phyloP scores from a whole-genome alignment of 2,329 filamentous ascomycete species.

The Fusarium sp. region DNA sequence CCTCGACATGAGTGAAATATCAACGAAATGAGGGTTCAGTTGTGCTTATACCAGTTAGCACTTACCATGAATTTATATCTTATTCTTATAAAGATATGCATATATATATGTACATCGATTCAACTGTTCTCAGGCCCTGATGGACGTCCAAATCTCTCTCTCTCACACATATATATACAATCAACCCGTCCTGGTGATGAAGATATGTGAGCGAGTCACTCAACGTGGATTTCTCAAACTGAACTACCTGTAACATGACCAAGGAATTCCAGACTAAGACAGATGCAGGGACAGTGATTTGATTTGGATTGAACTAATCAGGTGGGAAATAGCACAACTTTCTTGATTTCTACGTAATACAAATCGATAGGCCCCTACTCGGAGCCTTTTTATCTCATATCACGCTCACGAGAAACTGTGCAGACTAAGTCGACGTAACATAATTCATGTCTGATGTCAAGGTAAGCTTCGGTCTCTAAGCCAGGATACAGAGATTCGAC shows the following conservation, averaged over 20 bases:
- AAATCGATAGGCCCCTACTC: background rate
- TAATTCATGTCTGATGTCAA: conserved; percentile 38
- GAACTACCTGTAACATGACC: background rate
- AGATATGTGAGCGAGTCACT: background rate
- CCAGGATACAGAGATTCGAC: conserved; percentile 44
- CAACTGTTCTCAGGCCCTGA: background rate
- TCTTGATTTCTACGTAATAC: too few relatives aligned
- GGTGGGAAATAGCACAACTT: background rate
- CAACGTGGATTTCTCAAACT: background rate
- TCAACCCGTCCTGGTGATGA: background rate
- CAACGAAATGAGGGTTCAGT: background rate
- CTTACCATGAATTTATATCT: background rate
- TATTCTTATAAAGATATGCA: background rate
- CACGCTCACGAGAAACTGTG: background rate
- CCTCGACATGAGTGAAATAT: background rate
- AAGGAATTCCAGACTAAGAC: background rate
- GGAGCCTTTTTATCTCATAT: background rate
- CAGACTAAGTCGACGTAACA: conserved; percentile 9
- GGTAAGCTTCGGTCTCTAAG: conserved; percentile 45
- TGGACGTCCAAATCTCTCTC: background rate
- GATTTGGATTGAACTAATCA: background rate
- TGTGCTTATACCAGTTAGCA: background rate
- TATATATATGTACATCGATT: background rate
- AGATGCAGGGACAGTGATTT: background rate
- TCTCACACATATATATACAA: background rate